Evolutionary conservation across 2,329 filamentous ascomycete species (phyloP).

Genomic region (Endothia cerciana): DNA sequence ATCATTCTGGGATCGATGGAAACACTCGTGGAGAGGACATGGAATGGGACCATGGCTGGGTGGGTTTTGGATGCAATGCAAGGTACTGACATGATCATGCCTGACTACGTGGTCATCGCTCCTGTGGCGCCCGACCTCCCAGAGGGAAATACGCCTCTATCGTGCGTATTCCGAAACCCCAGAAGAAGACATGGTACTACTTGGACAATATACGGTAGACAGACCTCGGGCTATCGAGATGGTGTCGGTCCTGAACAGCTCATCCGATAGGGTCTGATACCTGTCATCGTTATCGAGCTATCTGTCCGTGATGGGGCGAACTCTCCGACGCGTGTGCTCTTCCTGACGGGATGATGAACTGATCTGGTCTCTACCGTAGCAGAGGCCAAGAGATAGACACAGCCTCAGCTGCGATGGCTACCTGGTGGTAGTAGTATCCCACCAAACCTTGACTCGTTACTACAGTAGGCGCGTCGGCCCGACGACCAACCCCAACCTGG

Average conservation of each 20-base stretch:
- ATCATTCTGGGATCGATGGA: background rate
- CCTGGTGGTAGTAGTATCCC: slow-evolving; percentile 1
- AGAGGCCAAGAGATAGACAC: slow-evolving; percentile 3
- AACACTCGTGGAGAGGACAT: background rate
- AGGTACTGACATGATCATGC: background rate
- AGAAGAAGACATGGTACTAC: background rate
- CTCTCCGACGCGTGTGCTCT: background rate
- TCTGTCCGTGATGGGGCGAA: background rate
- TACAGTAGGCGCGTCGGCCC: slow-evolving; percentile 2
- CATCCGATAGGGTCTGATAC: background rate
- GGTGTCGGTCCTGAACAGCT: background rate
- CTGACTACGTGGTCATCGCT: slow-evolving; percentile 2
- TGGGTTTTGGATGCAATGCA: background rate
- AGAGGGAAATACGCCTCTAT: background rate
- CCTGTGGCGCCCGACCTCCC: background rate
- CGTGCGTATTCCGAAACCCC: slow-evolving; percentile 1
- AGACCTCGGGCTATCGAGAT: background rate
- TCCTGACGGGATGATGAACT: background rate
- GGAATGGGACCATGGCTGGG: background rate
- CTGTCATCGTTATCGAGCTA: background rate
- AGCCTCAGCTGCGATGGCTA: slow-evolving; percentile 5
- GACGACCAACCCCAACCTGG: slow-evolving; percentile 2
- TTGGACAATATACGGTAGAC: background rate
- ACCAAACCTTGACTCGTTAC: slow-evolving; percentile 1
- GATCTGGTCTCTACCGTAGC: background rate